These are phyloP conservation scores for Staphylotrichum longicolle DNA, from an alignment of 495 filamentous ascomycete genomes.

Conservation along the genomic window DNA sequence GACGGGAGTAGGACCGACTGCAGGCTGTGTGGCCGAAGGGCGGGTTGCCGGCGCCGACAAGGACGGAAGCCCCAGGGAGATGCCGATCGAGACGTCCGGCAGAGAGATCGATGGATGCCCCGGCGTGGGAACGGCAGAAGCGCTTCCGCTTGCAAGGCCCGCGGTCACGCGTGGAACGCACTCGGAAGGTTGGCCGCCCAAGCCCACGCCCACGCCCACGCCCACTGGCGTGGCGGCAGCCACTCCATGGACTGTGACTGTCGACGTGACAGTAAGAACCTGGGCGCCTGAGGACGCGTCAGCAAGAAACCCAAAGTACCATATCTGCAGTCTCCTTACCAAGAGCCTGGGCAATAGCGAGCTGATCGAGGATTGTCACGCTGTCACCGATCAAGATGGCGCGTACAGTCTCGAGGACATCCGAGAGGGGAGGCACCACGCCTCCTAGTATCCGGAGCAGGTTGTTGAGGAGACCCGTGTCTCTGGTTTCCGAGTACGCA, in stretches of 20 bases:
- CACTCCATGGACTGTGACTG: neutral
- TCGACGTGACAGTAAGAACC: neutral
- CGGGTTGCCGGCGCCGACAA: neutral
- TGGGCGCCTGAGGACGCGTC: neutral
- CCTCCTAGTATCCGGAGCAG: neutral
- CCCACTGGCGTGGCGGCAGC: neutral
- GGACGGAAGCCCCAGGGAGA: neutral
- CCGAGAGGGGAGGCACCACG: slow-evolving; percentile 4
- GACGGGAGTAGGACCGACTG: neutral
- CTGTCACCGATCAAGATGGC: slow-evolving; percentile 3
- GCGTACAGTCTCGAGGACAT: neutral
- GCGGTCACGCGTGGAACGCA: neutral
- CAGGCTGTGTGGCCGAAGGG: neutral
- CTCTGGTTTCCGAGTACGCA: neutral
- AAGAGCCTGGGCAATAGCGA: slow-evolving; percentile 6
- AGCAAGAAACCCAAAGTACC: neutral
- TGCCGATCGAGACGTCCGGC: neutral
- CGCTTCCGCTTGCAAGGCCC: neutral
- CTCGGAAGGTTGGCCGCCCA: neutral
- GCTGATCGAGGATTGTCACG: slow-evolving; percentile 1
- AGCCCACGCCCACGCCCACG: neutral
- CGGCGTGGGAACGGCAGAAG: neutral
- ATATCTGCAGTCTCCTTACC: neutral
- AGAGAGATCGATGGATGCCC: neutral
- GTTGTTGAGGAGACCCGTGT: slow-evolving; percentile 14